Evolutionary conservation across 805 yeast genomes (phyloP).

Genomic region (Jamesozyma lodderae): DNA sequence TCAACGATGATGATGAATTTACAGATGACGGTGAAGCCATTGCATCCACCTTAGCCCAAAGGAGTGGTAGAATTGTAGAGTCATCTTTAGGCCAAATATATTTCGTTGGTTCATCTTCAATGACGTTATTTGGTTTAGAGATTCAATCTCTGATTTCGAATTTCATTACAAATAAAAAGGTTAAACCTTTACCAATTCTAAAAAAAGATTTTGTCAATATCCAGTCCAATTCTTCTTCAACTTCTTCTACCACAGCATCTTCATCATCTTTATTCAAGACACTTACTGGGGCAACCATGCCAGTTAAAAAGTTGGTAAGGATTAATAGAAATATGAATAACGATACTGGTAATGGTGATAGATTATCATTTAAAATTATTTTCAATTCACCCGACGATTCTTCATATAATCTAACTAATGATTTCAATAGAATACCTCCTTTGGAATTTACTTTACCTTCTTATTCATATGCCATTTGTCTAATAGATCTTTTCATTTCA

Average conservation of each 20-base stretch:
- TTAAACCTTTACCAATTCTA: slow-evolving; percentile 12
- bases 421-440: background rate
- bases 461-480: slow-evolving; percentile 62
- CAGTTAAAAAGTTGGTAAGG: background rate
- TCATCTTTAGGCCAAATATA: slow-evolving; percentile 68
- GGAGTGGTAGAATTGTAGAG: slow-evolving; percentile 61
- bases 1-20: slow-evolving; percentile 1
- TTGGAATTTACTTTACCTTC: slow-evolving; percentile 41
- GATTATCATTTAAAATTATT: background rate
- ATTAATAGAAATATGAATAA: no score
- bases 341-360: no score
- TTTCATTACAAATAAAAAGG: slow-evolving; percentile 15
- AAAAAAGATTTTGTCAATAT: slow-evolving; percentile 4
- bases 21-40: slow-evolving; percentile 37
- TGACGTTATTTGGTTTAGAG: slow-evolving; percentile 73
- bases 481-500: slow-evolving; percentile 67
- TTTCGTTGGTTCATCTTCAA: slow-evolving; percentile 73
- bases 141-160: slow-evolving; percentile 55
- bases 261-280: background rate
- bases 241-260: no score
- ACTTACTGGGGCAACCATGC: background rate
- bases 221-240: background rate
- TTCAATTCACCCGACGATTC: no score
- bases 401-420: no score
- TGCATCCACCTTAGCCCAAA: slow-evolving; percentile 62